phyloP scores from a whole-genome alignment of 257 asterid species.

The Solanum arcanum region DNA sequence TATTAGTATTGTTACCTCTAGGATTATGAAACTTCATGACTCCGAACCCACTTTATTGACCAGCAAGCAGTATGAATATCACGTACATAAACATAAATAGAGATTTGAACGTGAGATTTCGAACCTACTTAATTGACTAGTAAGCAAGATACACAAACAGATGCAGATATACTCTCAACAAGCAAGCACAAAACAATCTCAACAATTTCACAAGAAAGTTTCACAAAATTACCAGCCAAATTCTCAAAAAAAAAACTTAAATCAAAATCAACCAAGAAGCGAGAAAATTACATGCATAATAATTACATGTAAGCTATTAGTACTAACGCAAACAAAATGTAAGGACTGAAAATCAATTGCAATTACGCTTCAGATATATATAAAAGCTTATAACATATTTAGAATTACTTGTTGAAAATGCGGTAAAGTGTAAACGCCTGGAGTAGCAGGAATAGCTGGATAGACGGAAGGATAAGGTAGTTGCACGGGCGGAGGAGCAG shows the following conservation, averaged over 20 bases:
- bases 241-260: too few relatives aligned
- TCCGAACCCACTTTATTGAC: not conserved
- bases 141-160: not conserved
- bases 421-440: slow-evolving; percentile 8
- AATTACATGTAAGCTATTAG: not conserved
- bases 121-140: not conserved
- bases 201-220: not conserved
- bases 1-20: not conserved
- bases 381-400: not conserved
- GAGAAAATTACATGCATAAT: not conserved
- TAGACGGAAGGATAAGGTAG: slow-evolving; percentile 12
- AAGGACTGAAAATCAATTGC: not conserved
- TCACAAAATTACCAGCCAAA: not conserved
- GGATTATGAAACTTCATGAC: not conserved
- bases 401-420: slow-evolving; percentile 20
- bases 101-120: not conserved
- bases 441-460: slow-evolving; percentile 13
- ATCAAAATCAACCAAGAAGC: not conserved
- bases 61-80: not conserved
- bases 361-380: not conserved
- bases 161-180: not conserved
- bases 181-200: not conserved
- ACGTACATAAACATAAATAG: not conserved
- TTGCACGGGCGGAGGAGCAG: slow-evolving; percentile 33
- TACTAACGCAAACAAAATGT: not conserved